These are phyloP conservation scores for Leucocoprinus sp. DNA, from an alignment of 768 basidiomycete genomes.

Conservation along the genomic window DNA sequence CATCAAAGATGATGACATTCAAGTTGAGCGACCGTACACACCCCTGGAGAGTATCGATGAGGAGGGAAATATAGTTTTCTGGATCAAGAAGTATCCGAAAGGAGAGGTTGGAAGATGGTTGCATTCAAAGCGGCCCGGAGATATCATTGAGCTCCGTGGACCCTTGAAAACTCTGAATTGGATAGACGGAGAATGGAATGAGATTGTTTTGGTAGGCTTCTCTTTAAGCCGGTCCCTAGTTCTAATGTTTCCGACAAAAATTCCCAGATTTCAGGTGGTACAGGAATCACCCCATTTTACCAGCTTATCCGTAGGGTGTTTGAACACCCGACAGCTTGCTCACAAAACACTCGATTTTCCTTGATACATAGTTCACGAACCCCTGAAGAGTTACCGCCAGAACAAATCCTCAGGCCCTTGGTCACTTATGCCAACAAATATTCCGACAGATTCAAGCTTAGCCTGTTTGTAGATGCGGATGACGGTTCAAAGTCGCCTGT, in stretches of 20 bases:
- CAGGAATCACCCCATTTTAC: constrained; percentile 80
- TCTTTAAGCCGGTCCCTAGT: neutral
- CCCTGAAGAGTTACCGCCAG: constrained; percentile 62
- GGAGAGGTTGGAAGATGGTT: constrained; percentile 85
- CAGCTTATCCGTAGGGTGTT: constrained; percentile 62
- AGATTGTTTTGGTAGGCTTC: constrained; percentile 62
- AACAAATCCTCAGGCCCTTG: constrained; percentile 47
- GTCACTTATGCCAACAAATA: constrained; percentile 35
- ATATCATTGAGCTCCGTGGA: constrained; percentile 67
- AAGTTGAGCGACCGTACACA: constrained; percentile 82
- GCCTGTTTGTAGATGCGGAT: constrained; percentile 55
- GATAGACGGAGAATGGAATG: constrained; percentile 55
- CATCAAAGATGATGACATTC: constrained; percentile 83
- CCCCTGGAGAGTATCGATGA: constrained; percentile 66
- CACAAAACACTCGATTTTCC: constrained; percentile 49
- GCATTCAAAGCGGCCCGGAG: constrained; percentile 58
- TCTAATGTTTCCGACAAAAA: neutral
- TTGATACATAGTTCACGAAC: constrained; percentile 64
- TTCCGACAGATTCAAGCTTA: constrained; percentile 48
- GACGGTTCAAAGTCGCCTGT: constrained; percentile 20
- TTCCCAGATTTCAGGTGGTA: constrained; percentile 75
- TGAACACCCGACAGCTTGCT: constrained; percentile 18
- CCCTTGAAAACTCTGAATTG: constrained; percentile 65
- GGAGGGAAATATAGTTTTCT: constrained; percentile 61
- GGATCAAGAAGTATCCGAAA: constrained; percentile 72